Percentiles rank a stretch among this genome's conserved stretches.
Evolutionary conservation across 2,329 filamentous ascomycete genomes (phyloP).

Genomic region (Calonectria ilicicola): DNA sequence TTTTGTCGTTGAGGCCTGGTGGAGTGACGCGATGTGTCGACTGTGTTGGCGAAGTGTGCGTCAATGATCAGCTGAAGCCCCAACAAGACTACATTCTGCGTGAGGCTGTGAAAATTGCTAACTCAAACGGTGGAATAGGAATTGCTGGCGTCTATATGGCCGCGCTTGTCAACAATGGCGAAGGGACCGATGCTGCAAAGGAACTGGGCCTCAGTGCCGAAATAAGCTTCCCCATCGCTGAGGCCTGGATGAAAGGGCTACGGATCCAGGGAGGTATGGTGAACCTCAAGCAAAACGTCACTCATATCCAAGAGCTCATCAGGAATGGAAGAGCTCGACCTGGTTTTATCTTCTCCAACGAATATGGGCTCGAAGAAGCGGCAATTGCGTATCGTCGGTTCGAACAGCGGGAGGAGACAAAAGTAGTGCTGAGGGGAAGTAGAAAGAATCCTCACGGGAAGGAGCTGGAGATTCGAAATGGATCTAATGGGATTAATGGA

Average conservation of each 20-base stretch:
- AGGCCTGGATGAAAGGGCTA: slow-evolving; percentile 3
- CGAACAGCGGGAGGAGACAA: neutral
- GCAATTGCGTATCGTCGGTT: neutral
- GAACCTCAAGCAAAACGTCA: neutral
- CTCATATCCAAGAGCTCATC: neutral
- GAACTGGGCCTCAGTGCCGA: neutral
- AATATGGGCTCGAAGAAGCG: neutral
- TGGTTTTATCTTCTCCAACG: neutral
- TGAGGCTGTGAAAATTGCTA: slow-evolving; percentile 14
- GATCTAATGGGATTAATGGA: neutral
- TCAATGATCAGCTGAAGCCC: slow-evolving; percentile 19
- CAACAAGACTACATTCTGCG: slow-evolving; percentile 22
- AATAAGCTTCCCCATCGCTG: neutral
- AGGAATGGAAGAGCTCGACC: neutral
- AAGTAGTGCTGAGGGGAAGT: neutral
- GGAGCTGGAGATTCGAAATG: neutral
- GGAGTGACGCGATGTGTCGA: slow-evolving; percentile 23
- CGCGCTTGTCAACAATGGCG: neutral
- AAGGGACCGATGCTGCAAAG: neutral
- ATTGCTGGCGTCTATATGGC: slow-evolving; percentile 20
- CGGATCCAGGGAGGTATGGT: neutral
- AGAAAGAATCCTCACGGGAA: neutral
- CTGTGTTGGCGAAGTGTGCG: slow-evolving; percentile 17
- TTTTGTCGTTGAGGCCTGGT: slow-evolving; percentile 13
- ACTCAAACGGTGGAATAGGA: slow-evolving; percentile 6